Percentiles rank a stretch among this genome's conserved stretches.
phyloP scores from a whole-genome alignment of 306 rosid species.

The Hippophae rhamnoides region DNA sequence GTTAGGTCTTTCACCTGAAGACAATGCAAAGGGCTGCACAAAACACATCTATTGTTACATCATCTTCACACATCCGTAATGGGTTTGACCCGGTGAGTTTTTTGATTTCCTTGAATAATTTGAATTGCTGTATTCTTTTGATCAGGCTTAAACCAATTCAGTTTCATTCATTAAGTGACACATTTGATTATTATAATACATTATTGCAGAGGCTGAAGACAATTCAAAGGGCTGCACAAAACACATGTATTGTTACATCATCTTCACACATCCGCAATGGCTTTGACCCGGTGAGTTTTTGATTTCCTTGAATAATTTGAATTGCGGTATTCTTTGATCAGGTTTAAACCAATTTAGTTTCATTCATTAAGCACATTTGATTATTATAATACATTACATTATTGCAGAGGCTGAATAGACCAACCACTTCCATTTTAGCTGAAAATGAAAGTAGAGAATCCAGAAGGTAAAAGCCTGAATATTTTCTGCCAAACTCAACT shows the following conservation, averaged over 20 bases:
- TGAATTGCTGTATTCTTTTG: constrained; percentile 11
- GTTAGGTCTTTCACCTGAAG: constrained; percentile 80
- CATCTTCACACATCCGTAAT: constrained; percentile 42
- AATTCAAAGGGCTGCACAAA: constrained; percentile 77
- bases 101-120: constrained; percentile 8
- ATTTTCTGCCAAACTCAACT: not conserved
- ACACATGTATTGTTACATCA: constrained; percentile 44
- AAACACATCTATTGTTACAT: constrained; percentile 44
- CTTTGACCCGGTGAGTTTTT: constrained; percentile 32
- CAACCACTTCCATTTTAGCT: constrained; percentile 17
- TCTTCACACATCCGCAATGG: constrained; percentile 42
- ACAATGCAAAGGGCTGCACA: constrained; percentile 84
- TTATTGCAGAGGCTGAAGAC: constrained; percentile 65
- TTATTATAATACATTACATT: constrained; percentile 10
- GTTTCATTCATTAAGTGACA: too few relatives aligned
- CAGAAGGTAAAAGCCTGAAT: constrained; percentile 43
- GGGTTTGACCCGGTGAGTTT: constrained; percentile 37
- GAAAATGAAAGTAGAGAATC: constrained; percentile 38
- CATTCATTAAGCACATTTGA: too few relatives aligned
- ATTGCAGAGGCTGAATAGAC: constrained; percentile 50
- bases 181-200: not conserved
- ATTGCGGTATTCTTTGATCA: constrained; percentile 4
- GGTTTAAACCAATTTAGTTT: not conserved
- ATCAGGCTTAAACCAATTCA: not conserved
- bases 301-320: constrained; percentile 10